phyloP scores from a whole-genome alignment of 1,139 yeast species.

The Diutina neorugosa region DNA sequence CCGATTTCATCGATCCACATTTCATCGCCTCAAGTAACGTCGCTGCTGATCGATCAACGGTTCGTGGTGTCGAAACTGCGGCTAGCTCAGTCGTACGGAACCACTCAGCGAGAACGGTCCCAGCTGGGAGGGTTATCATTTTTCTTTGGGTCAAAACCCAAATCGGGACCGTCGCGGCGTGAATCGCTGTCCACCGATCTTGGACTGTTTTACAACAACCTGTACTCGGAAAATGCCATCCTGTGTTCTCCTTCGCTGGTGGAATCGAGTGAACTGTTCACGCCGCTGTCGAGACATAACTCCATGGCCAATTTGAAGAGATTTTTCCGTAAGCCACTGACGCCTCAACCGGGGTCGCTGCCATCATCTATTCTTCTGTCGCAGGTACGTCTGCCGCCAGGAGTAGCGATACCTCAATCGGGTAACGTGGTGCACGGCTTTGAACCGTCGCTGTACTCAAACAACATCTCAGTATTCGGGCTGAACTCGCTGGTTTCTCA shows the following conservation, averaged over 20 bases:
- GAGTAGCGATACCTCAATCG: not conserved
- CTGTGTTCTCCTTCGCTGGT: constrained; percentile 28
- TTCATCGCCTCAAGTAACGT: constrained; percentile 52
- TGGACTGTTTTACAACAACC: constrained; percentile 34
- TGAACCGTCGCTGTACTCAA: not conserved
- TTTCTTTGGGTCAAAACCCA: constrained; percentile 28
- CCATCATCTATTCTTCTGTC: constrained; percentile 11
- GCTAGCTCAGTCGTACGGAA: constrained; percentile 32
- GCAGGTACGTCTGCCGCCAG: not conserved
- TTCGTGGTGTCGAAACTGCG: constrained; percentile 65
- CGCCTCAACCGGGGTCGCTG: constrained; percentile 17
- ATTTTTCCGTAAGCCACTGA: constrained; percentile 36
- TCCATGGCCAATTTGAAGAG: constrained; percentile 66
- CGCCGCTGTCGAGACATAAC: constrained; percentile 32
- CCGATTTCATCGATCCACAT: constrained; percentile 50
- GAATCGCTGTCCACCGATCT: constrained; percentile 26
- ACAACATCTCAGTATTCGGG: not conserved
- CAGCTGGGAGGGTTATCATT: constrained; percentile 27
- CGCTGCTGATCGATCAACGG: constrained; percentile 52
- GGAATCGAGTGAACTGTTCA: constrained; percentile 24
- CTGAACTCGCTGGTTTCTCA: constrained; percentile 5
- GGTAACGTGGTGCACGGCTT: constrained; percentile 1
- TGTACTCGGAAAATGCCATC: constrained; percentile 10
- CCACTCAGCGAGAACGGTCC: not conserved
- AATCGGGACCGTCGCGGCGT: constrained; percentile 12